These are phyloP conservation scores for Apiospora koreana DNA, from an alignment of 2,329 filamentous ascomycete genomes.

Conservation along the genomic window DNA sequence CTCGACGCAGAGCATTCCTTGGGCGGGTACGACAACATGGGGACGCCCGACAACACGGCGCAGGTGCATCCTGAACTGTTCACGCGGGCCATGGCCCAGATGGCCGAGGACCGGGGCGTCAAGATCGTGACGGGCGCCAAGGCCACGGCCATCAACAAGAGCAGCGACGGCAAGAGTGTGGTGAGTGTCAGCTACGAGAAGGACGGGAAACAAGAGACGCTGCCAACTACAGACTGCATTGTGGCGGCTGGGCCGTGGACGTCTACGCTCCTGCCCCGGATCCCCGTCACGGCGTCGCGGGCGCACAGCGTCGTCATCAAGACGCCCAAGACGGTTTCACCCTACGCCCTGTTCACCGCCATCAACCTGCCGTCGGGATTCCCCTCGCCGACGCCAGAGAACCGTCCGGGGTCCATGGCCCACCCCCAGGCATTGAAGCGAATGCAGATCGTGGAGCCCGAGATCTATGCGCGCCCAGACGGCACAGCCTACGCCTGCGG, in stretches of 20 bases:
- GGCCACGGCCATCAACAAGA: constrained; percentile 21
- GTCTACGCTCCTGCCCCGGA: constrained; percentile 40
- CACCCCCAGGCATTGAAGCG: constrained; percentile 23
- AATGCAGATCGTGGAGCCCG: constrained; percentile 59
- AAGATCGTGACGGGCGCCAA: constrained; percentile 31
- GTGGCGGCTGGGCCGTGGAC: constrained; percentile 50
- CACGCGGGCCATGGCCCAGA: constrained; percentile 68
- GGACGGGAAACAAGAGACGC: constrained; percentile 21
- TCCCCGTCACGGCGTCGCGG: constrained; percentile 42
- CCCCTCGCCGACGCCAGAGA: constrained; percentile 31
- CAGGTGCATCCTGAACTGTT: constrained; percentile 80
- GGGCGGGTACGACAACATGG: constrained; percentile 36
- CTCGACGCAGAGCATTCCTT: constrained; percentile 54
- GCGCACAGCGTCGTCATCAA: constrained; percentile 49
- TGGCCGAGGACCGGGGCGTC: constrained; percentile 62
- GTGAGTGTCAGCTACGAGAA: constrained; percentile 20
- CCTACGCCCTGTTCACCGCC: constrained; percentile 70
- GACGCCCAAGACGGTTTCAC: constrained; percentile 45
- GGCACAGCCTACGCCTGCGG: constrained; percentile 78
- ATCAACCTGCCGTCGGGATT: constrained; percentile 63
- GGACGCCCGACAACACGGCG: constrained; percentile 62
- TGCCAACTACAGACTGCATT: constrained; percentile 31
- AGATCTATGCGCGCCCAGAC: constrained; percentile 77
- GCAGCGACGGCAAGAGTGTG: constrained; percentile 21
- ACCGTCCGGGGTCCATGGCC: constrained; percentile 16